These are phyloP conservation scores for Fraxinus albicans DNA, from an alignment of 305 asterid species.

Conservation along the genomic window DNA sequence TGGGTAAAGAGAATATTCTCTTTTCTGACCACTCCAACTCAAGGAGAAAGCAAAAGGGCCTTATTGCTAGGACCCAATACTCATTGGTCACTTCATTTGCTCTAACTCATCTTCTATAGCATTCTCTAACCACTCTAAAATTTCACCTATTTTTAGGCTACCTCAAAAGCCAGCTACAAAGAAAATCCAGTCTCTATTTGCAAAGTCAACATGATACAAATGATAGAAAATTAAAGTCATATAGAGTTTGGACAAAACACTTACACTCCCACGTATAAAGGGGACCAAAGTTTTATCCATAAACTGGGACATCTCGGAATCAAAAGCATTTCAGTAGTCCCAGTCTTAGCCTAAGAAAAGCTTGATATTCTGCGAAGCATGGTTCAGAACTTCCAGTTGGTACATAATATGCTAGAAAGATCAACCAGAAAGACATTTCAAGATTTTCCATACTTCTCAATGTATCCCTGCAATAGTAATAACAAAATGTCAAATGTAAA, in stretches of 20 bases:
- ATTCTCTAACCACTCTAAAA: neutral
- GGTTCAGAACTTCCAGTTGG: constrained; percentile 31
- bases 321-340: constrained; percentile 23
- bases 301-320: constrained; percentile 18
- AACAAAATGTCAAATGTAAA: constrained; percentile 32
- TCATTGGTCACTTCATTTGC: neutral
- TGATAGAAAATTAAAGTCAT: constrained; percentile 5
- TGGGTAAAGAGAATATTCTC: neutral
- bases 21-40: neutral
- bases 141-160: neutral
- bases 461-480: constrained; percentile 71
- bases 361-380: constrained; percentile 25
- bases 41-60: neutral
- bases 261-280: constrained; percentile 14
- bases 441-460: constrained; percentile 59
- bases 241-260: constrained; percentile 21
- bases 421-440: constrained; percentile 34
- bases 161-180: neutral
- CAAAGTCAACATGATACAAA: constrained; percentile 17
- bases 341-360: constrained; percentile 6
- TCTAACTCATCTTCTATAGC: neutral
- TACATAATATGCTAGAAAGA: constrained; percentile 17
- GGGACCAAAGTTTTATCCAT: constrained; percentile 23
- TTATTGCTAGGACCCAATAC: neutral
- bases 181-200: neutral